These are phyloP conservation scores for Isoetes taiwanensis DNA, from an alignment of 75 land plant species.

Conservation along the genomic window DNA sequence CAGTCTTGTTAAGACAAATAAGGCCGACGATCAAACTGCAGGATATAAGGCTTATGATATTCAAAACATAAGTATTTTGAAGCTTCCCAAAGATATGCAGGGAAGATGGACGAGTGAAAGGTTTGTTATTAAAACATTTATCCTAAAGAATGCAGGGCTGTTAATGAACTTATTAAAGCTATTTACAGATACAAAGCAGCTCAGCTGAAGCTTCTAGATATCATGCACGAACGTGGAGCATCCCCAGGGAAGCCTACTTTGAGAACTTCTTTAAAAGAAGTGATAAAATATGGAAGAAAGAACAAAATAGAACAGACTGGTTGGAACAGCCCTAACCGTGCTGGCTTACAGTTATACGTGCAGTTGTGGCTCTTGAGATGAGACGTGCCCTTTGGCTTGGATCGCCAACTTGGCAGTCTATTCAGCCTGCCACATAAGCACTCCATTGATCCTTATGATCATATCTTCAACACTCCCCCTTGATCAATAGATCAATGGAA, in stretches of 20 bases:
- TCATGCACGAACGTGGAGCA: conserved; percentile 51
- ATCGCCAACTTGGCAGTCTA: too few species aligned
- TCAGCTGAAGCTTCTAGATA: conserved; percentile 50
- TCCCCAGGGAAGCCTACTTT: conserved; percentile 44
- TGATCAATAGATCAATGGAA: too few species aligned
- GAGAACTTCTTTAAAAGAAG: conserved; percentile 45
- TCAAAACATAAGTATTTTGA: conserved; percentile 16
- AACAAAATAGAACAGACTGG: too few species aligned
- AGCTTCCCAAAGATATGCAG: conserved; percentile 37
- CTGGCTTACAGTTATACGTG: too few species aligned
- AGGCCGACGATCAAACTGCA: not conserved
- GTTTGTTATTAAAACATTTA: conserved; percentile 2
- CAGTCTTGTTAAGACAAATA: not conserved
- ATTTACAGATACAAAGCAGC: conserved; percentile 55
- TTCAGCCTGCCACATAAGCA: too few species aligned
- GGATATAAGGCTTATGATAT: too few species aligned
- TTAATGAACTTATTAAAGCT: not conserved
- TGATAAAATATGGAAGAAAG: too few species aligned
- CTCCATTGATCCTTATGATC: too few species aligned
- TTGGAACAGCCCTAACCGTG: too few species aligned
- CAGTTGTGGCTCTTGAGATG: too few species aligned
- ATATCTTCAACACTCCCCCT: too few species aligned
- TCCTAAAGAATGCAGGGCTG: not conserved
- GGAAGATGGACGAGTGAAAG: conserved; percentile 43
- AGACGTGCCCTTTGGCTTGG: too few species aligned